Conservation (phyloP, 139 green algal species). For the Raphidocelis subcapitata region DNA sequence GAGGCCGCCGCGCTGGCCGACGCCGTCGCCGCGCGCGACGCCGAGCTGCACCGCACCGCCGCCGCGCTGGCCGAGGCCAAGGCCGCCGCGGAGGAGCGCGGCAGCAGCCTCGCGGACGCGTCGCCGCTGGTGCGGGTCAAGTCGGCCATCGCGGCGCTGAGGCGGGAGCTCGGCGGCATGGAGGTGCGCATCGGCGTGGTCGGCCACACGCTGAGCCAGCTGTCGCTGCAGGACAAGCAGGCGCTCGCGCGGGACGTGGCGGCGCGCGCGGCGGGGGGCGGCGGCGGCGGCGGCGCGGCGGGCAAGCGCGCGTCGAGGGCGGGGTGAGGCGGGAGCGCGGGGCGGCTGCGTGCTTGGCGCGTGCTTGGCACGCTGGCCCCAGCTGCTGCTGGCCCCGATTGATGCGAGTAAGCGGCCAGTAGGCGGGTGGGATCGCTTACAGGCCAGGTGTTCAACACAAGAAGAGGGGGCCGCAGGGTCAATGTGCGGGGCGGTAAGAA, state of each 20-base stretch:
- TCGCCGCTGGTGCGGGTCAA: slow-evolving; percentile 74
- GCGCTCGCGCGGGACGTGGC: slow-evolving; percentile 29
- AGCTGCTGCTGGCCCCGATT: too few species aligned
- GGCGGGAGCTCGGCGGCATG: slow-evolving; percentile 67
- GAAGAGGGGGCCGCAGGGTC: too few species aligned
- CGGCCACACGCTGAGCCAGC: slow-evolving; percentile 57
- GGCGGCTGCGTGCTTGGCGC: too few species aligned
- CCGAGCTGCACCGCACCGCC: slow-evolving; percentile 60
- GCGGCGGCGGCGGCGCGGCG: not conserved
- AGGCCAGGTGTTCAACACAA: too few species aligned
- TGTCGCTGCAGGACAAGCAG: slow-evolving; percentile 43
- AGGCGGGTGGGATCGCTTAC: too few species aligned
- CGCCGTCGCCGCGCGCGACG: slow-evolving; percentile 62
- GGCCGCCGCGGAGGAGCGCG: slow-evolving; percentile 66
- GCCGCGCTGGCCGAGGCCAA: slow-evolving; percentile 70
- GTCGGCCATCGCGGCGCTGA: slow-evolving; percentile 65
- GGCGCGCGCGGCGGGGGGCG: not conserved
- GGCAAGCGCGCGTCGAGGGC: too few species aligned
- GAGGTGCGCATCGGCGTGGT: slow-evolving; percentile 66
- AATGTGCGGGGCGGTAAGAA: too few species aligned
- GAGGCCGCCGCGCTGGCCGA: slow-evolving; percentile 25
- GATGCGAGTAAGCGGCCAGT: too few species aligned
- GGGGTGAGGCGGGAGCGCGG: too few species aligned
- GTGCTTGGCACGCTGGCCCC: too few species aligned
- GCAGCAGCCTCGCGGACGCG: slow-evolving; percentile 74